Evolutionary conservation across 108 stramenopile species (phyloP), one percentile per base, ranked within the genome.

Genomic region (Pelagomonas calceolata): DNA sequence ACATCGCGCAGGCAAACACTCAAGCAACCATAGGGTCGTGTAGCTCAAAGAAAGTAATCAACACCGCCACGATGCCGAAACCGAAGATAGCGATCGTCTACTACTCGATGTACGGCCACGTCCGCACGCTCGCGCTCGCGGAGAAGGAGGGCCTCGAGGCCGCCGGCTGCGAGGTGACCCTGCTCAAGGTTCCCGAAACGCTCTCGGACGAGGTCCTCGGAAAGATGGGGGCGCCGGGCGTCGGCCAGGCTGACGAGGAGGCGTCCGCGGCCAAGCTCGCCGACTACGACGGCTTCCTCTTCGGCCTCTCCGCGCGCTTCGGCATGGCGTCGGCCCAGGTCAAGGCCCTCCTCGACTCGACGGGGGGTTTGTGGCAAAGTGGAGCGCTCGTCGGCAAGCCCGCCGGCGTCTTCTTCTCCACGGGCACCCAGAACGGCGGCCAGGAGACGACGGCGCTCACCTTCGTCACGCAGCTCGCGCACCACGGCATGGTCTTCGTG

Each of bases 401-500:
- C 30, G 85, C 79, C 35, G 89, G 88, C 44, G 71, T 81, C 39
- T 88, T 90, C 76, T 63, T 80, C 66, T 73, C 75, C 30, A 83
- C 81, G 31, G 87, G 68, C 45, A 74, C 85, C 7, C 82, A 82
- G 83, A 81, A 76, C 30, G 88, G 90, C 35, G 90, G 90, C 21
- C 90, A 89, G 77, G 90, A 91, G 70, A 89, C 86, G 17, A 73
- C 81, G 34, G 77, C 78, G 34, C 67, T 91, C 32, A 84, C 85
- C 29, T 72, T 45, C 30, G 46, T 91, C 64, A 80, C 84, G 16
- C 87, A 86, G 76, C 79, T 86, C 65, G 51, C 85, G 32, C 90
- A 91, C 84, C 86, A 88, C 63, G 90, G 90, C 43, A 90, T 88
- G 87, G 70, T 85, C 68, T 90, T 82, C 71, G 86, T 90, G 10